Evolutionary conservation across 305 asterid species (phyloP), one percentile per base, ranked within the genome.

Genomic region (Nicotiana rustica): DNA sequence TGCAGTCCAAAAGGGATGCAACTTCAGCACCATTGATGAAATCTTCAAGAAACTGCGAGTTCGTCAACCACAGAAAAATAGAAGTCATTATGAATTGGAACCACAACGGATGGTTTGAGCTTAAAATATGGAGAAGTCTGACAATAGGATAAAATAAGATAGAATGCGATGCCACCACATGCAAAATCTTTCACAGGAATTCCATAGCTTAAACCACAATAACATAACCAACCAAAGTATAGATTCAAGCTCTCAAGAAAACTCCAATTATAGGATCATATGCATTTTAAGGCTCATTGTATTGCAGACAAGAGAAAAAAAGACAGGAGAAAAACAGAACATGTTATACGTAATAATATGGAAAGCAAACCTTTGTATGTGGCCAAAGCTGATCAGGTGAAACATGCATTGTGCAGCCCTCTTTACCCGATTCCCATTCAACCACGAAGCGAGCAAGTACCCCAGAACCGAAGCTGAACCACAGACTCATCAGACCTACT

Each of bases 361-460:
- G 83, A 81, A 81, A 67, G 52, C 87, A 83, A 75, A 97, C 99
- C 99, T 97, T 97, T 13, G 99, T 95, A 75, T 95, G 99, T 65
- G 99, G 98, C 99, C 99, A 97, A 81, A 93, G 97, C 85, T 97
- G 99, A 85, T 97, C 99, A 5, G 99, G 99, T 44, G 99, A 95
- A 82, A 97, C 99, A 87, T 97, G 99, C 97, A 97, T 93, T 85
- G 96, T 93, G 88, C 99, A 97, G 82, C 99, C 99, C 83, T 90
- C 97, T 92, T 93, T 97, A 83, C 97, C 96, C 77, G 95, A 90
- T 86, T 97, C 97, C 99, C 99, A 97, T 87, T 97, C 99, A 79
- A 97, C 98, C 78, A 97, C 99, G 88, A 97, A 95, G 83, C 99
- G 98, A 80, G 99, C 97, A 67, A 97, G 93, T 77, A 93, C 92